Evolutionary conservation across 78 protist species (phyloP).

Genomic region (Protostelium mycophagum): DNA sequence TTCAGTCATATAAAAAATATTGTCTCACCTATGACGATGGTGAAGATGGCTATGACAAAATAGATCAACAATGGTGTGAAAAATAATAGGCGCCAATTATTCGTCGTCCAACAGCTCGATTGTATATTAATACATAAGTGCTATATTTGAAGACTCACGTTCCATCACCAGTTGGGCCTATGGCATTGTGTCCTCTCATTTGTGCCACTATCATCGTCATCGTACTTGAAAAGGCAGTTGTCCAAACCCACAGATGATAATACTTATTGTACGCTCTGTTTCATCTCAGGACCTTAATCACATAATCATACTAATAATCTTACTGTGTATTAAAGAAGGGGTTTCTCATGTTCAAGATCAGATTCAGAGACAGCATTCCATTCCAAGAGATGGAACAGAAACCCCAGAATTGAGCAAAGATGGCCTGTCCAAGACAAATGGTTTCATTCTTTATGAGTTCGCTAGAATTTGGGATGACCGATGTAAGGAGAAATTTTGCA

Average conservation of each 20-base stretch:
- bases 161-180: slow-evolving; percentile 43
- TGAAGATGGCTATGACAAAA: slow-evolving; percentile 20
- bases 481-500: slow-evolving; percentile 31
- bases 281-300: neutral
- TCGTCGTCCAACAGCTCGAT: neutral
- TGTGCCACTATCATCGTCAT: neutral
- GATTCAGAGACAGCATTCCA: slow-evolving; percentile 48
- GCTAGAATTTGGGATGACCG: slow-evolving; percentile 31
- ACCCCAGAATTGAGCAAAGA: slow-evolving; percentile 50
- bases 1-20: neutral
- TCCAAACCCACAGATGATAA: slow-evolving; percentile 51
- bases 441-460: neutral
- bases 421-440: slow-evolving; percentile 39
- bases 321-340: slow-evolving; percentile 33
- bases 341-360: slow-evolving; percentile 18
- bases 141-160: slow-evolving; percentile 27
- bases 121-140: slow-evolving; percentile 3
- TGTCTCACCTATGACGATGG: slow-evolving; percentile 20
- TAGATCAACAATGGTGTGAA: slow-evolving; percentile 29
- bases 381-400: slow-evolving; percentile 47
- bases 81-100: slow-evolving; percentile 10
- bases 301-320: neutral
- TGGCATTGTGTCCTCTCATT: neutral
- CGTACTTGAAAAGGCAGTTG: slow-evolving; percentile 2
- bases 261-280: slow-evolving; percentile 1